Conservation (phyloP, 306 rosid species). For the Glycine tomentella region DNA sequence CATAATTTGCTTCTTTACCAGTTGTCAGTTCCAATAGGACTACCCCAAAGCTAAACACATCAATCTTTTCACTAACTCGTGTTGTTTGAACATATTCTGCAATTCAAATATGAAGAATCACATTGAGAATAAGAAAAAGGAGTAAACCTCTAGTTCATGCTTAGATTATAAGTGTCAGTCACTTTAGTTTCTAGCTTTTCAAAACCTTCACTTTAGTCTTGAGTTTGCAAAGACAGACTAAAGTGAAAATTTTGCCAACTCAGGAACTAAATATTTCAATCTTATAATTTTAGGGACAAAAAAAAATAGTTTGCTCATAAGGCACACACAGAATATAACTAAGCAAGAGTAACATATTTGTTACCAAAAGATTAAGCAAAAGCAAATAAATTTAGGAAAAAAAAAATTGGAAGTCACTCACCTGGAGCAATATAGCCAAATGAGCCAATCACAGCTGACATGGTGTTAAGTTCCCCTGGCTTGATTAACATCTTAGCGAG, state of each 20-base stretch:
- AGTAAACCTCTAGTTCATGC: background rate
- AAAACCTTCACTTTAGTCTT: no score
- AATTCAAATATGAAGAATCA: constrained; percentile 19
- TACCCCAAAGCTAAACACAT: constrained; percentile 82
- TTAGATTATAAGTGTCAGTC: background rate
- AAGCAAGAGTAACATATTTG: constrained; percentile 19
- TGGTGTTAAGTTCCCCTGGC: constrained; percentile 45
- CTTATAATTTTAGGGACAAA: background rate
- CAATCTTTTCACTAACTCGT: constrained; percentile 64
- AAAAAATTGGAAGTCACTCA: constrained; percentile 32
- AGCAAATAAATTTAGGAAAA: background rate
- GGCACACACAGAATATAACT: background rate
- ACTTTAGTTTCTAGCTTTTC: background rate
- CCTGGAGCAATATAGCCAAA: constrained; percentile 57
- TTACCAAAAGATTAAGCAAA: background rate
- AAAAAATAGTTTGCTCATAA: background rate
- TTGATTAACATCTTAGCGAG: constrained; percentile 45
- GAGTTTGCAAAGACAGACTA: background rate
- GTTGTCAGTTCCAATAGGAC: constrained; percentile 58
- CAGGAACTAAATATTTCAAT: background rate
- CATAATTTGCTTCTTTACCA: constrained; percentile 47
- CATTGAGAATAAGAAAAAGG: background rate
- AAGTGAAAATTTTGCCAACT: background rate
- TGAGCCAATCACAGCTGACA: constrained; percentile 52
- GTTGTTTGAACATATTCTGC: constrained; percentile 51